Evolutionary conservation across 1,284 basidiomycete genomes (phyloP).

Genomic region (Cryptococcus maquisensis): DNA sequence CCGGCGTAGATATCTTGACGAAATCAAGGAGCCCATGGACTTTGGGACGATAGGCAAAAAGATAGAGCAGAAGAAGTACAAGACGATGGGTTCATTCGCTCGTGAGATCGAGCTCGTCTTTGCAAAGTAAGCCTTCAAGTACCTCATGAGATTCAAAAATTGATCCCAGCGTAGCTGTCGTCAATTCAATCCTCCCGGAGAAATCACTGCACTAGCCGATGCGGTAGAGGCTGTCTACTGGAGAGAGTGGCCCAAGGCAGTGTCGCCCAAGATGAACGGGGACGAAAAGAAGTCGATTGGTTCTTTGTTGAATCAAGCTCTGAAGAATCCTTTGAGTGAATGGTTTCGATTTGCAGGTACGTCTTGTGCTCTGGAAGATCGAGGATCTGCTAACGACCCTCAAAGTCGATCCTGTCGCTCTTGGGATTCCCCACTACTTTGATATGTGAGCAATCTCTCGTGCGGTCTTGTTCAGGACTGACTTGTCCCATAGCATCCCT

Average conservation of each 20-base stretch:
- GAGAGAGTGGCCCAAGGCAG: slow-evolving; percentile 79
- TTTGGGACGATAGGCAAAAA: slow-evolving; percentile 77
- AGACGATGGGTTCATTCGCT: slow-evolving; percentile 74
- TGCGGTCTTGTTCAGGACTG: slow-evolving; percentile 52
- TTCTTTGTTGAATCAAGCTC: slow-evolving; percentile 65
- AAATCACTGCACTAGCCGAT: slow-evolving; percentile 64
- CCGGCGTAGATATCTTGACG: slow-evolving; percentile 72
- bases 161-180: slow-evolving; percentile 54
- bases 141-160: neutral
- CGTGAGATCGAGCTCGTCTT: slow-evolving; percentile 81
- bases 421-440: slow-evolving; percentile 43
- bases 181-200: slow-evolving; percentile 74
- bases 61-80: slow-evolving; percentile 62
- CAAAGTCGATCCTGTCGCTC: slow-evolving; percentile 40
- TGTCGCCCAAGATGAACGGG: slow-evolving; percentile 69
- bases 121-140: slow-evolving; percentile 57
- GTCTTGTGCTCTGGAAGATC: slow-evolving; percentile 4
- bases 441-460: slow-evolving; percentile 58
- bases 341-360: slow-evolving; percentile 73
- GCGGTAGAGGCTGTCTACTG: slow-evolving; percentile 69
- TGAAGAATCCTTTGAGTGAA: slow-evolving; percentile 68
- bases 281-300: slow-evolving; percentile 77
- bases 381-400: neutral
- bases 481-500: slow-evolving; percentile 26
- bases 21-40: slow-evolving; percentile 94